These are phyloP conservation scores for Exophiala sp. DNA, from an alignment of 2,329 filamentous ascomycete species.

Conservation along the genomic window DNA sequence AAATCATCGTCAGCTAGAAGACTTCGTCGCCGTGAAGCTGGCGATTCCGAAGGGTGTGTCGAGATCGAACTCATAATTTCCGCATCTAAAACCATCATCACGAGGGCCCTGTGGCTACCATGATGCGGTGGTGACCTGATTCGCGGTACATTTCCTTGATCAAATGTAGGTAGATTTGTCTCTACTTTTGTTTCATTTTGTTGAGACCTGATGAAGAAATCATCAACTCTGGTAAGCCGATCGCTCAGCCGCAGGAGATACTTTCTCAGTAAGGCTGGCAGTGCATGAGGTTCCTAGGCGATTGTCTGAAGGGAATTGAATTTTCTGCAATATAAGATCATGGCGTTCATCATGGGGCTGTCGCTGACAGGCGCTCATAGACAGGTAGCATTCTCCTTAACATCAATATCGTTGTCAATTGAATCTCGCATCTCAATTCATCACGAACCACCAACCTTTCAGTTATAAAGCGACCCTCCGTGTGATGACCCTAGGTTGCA, in stretches of 20 bases:
- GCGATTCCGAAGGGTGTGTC: constrained; percentile 66
- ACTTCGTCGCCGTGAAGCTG: constrained; percentile 51
- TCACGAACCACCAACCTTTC: no score
- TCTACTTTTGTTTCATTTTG: constrained; percentile 4
- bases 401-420: no score
- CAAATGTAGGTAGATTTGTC: constrained; percentile 14
- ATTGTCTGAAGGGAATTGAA: constrained; percentile 35
- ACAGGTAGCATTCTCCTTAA: background rate
- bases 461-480: no score
- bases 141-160: constrained; percentile 51
- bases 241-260: constrained; percentile 42
- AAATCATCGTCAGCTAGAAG: constrained; percentile 63
- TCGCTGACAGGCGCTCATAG: background rate
- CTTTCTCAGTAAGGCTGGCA: constrained; percentile 40
- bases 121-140: constrained; percentile 64
- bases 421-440: no score
- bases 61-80: constrained; percentile 51
- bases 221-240: constrained; percentile 48
- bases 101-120: constrained; percentile 60
- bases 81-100: constrained; percentile 79
- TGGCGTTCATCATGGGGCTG: background rate
- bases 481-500: no score
- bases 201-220: constrained; percentile 13
- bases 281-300: constrained; percentile 47
- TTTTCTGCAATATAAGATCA: background rate